Base-by-base conservation (phyloP, 2,329 filamentous ascomycete species). In the Didymella sp. region DNA sequence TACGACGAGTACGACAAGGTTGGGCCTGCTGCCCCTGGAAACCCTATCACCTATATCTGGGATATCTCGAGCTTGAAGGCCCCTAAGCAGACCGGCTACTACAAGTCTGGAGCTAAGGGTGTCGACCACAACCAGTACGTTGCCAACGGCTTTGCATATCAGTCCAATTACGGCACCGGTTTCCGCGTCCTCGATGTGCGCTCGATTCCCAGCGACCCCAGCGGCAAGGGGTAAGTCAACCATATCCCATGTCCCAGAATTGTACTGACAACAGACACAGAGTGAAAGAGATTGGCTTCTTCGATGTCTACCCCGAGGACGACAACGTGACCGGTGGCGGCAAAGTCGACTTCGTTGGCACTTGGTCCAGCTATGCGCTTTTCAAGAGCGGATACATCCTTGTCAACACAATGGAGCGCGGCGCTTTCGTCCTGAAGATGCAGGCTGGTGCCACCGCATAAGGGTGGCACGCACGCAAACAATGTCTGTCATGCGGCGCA, bases 41-140 rank as follows among this genome's bases (percentile, higher is more conserved):
- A 75, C 58, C 73, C 73, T 24, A 72, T 75, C 45, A 77, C 75
- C 7, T 77, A 76, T 61, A 77, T 77, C 49, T 77, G 73, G 73
- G 73, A 77, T 50, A 75, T 77, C 38, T 71, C 70, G 0, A 68
- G 64, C 27, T 65, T 77, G 31, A 68, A 63, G 42, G 55, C 52
- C 2, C 75, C 75, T 6, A 73, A 75, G 59, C 77, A 79, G 38
- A 41, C 38, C 21, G 47, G 48, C 15, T 63, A 74, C 55, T 81
- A 79, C 72, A 76, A 76, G 60, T 72, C 68, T 25, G 66, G 65
- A 1, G 74, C 73, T 42, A 71, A 71, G 37, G 72, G 73, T n/a
- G 74, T 81, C 37, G 79, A 81, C 60, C 79, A 81, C 71, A 81
- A 81, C 66, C 78, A 81, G 60, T 81, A 81, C 41, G 71, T 80